Percentiles rank a stretch among this genome's conserved stretches.
These are phyloP conservation scores for Cyclotella distinguenda DNA, from an alignment of 108 stramenopile species.

Conservation along the genomic window DNA sequence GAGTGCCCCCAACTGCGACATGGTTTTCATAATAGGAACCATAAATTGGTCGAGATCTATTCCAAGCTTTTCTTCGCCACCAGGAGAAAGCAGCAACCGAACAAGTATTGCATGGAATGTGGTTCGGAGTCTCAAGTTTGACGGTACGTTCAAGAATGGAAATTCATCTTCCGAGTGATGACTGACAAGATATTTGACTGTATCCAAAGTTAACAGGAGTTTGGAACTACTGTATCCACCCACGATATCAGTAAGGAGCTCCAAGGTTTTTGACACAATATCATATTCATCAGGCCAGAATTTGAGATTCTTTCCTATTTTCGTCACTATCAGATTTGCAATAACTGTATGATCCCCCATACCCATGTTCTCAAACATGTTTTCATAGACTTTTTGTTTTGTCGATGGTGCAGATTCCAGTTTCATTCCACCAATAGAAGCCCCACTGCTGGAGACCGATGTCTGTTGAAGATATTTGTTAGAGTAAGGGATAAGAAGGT, in stretches of 20 bases:
- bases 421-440: slow-evolving; percentile 71
- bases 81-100: slow-evolving; percentile 85
- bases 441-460: slow-evolving; percentile 36
- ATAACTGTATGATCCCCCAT: slow-evolving; percentile 95
- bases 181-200: slow-evolving; percentile 89
- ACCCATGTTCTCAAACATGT: slow-evolving; percentile 93
- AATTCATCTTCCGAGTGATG: slow-evolving; percentile 95
- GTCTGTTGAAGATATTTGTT: slow-evolving; percentile 23
- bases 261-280: slow-evolving; percentile 87
- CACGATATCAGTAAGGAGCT: slow-evolving; percentile 94
- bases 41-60: slow-evolving; percentile 93
- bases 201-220: slow-evolving; percentile 90
- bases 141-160: slow-evolving; percentile 85
- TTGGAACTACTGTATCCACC: slow-evolving; percentile 93
- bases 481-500: too few relatives aligned
- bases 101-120: slow-evolving; percentile 94
- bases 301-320: slow-evolving; percentile 96
- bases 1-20: slow-evolving; percentile 69
- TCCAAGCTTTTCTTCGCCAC: slow-evolving; percentile 85
- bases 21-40: slow-evolving; percentile 80
- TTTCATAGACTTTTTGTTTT: slow-evolving; percentile 92
- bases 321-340: slow-evolving; percentile 93
- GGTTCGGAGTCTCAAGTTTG: slow-evolving; percentile 88
- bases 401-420: slow-evolving; percentile 80
- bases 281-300: slow-evolving; percentile 93